Percentiles rank a stretch among this genome's conserved stretches.
Evolutionary conservation across 2,329 filamentous ascomycete genomes (phyloP).

Genomic region (Penicillium occitanis): DNA sequence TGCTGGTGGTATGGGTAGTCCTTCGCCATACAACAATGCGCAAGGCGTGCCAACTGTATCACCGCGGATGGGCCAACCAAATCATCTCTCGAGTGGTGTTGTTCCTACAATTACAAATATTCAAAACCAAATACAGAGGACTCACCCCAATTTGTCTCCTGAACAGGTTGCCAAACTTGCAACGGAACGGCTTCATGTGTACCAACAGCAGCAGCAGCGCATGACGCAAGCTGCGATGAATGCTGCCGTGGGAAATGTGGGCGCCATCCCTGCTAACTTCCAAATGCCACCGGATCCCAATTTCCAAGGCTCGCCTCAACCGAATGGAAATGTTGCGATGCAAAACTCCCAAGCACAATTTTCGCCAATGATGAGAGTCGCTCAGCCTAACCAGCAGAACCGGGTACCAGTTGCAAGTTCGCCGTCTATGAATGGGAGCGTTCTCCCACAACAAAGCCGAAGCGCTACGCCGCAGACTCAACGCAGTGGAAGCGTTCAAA

Average conservation of each 20-base stretch:
- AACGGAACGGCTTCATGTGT: constrained; percentile 51
- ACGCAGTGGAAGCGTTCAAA: constrained; percentile 46
- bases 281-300: constrained; percentile 42
- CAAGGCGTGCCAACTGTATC: constrained; percentile 47
- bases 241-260: constrained; percentile 51
- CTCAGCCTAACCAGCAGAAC: constrained; percentile 48
- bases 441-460: constrained; percentile 41
- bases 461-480: constrained; percentile 50
- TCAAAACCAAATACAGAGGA: constrained; percentile 53
- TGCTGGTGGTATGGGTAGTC: constrained; percentile 45
- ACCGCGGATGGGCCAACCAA: constrained; percentile 50
- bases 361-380: constrained; percentile 55
- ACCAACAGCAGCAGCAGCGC: constrained; percentile 43
- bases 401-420: constrained; percentile 42
- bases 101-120: constrained; percentile 57
- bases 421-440: constrained; percentile 47
- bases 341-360: constrained; percentile 51
- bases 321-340: constrained; percentile 39
- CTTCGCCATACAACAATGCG: constrained; percentile 40
- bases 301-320: constrained; percentile 36
- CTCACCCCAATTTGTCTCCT: constrained; percentile 52
- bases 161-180: constrained; percentile 57
- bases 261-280: constrained; percentile 41
- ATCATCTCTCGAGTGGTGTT: constrained; percentile 54
- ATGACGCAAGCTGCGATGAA: constrained; percentile 55